Evolutionary conservation across 2,329 filamentous ascomycete species (phyloP), one percentile per base, ranked within the genome.

Genomic region (Neonectria neomacrospora): DNA sequence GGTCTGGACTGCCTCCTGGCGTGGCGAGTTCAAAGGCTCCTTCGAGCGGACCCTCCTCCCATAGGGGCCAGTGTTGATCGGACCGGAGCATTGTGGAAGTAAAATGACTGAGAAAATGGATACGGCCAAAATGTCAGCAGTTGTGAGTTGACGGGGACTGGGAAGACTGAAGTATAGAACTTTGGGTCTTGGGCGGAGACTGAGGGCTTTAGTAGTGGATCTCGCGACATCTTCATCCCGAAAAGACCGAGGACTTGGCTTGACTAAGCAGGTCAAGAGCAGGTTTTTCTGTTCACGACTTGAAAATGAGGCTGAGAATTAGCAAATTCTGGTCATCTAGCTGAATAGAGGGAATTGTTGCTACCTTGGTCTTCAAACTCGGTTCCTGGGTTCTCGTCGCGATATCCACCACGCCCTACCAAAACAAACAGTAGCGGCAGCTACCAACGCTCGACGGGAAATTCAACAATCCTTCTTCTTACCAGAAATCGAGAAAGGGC

Each of bases 191-290:
- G 16, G 9, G 26, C n/a, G 23, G 6, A 28, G 44, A 8, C 39
- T 54, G 10, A 23, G 44, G 22, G 68, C 55, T 61, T 44, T 28
- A 9, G 28, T 18, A 34, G 56, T 47, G 56, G 37, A 44, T 60
- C 55, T 71, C 69, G 69, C 10, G 48, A 23, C 18, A 61, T 61
- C 60, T 71, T 71, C 69, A 58, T 6, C 58, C 69, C 69, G 69
- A 71, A 56, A 28, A 20, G 50, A 37, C 59, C 61, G 61, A 64
- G 14, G 16, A 28, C 3, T 14, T 20, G 22, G 12, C 12, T 45
- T 45, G 42, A 45, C 22, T 45, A 45, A 45, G 42, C 20, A 23
- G 1, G 42, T 16, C 5, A 16, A 6, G 34, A 16, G 5, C 6
- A 8, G 14, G 34, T 5, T 7, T 16, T 12, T 37, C 16, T 5